These are phyloP conservation scores for Lipomyces mesembrius DNA, from an alignment of 805 yeast species.

Conservation along the genomic window DNA sequence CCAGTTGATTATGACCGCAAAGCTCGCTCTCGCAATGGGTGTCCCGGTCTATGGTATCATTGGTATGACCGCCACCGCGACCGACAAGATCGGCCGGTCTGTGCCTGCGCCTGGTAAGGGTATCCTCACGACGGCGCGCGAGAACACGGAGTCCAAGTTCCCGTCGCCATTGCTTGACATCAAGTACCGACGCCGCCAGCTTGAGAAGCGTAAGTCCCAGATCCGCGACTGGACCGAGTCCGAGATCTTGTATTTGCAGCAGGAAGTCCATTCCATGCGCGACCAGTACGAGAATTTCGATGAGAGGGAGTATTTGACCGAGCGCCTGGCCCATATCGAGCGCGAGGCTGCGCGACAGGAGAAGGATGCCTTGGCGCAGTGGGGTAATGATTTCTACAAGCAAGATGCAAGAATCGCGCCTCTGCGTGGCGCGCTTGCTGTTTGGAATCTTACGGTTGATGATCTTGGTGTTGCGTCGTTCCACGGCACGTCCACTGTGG, in stretches of 20 bases:
- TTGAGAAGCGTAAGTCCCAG: constrained; percentile 75
- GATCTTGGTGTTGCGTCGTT: constrained; percentile 95
- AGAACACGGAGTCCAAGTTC: constrained; percentile 80
- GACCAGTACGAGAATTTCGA: constrained; percentile 50
- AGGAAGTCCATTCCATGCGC: constrained; percentile 65
- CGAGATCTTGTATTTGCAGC: constrained; percentile 71
- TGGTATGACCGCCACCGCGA: constrained; percentile 94
- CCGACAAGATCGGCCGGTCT: constrained; percentile 98
- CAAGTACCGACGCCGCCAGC: constrained; percentile 91
- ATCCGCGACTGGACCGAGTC: constrained; percentile 82
- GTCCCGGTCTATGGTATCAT: constrained; percentile 97
- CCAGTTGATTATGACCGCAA: constrained; percentile 94
- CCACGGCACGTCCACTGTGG: constrained; percentile 99
- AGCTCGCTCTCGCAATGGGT: constrained; percentile 95
- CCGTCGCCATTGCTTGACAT: constrained; percentile 82
- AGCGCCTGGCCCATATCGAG: constrained; percentile 84
- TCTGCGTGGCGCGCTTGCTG: constrained; percentile 93
- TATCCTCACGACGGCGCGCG: constrained; percentile 96
- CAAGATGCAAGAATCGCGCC: constrained; percentile 95
- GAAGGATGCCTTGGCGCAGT: constrained; percentile 84
- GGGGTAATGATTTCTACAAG: constrained; percentile 94
- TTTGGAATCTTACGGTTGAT: constrained; percentile 89
- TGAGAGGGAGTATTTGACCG: constrained; percentile 61
- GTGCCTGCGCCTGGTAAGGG: constrained; percentile 99
- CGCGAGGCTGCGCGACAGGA: constrained; percentile 85